Base-by-base conservation (phyloP, 2,329 filamentous ascomycete species). In the Colletotrichum eleusines region DNA sequence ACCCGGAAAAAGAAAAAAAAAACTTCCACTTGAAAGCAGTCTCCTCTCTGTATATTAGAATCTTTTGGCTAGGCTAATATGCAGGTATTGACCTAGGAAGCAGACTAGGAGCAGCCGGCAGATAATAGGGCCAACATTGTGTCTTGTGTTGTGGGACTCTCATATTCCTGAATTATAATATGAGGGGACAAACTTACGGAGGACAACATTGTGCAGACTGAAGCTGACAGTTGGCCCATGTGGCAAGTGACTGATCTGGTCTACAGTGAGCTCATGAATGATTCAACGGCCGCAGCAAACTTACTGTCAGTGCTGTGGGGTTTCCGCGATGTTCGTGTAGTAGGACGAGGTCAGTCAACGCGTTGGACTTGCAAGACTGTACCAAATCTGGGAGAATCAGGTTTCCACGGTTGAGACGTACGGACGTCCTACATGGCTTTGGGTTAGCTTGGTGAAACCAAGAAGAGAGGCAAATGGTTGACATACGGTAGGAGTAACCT, bases 241-340 rank as follows among this genome's bases (percentile, higher is more conserved):
- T 14, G 94, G 90, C 73, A 95, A 88, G 81, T 96, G 91, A n/a
- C 89, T 90, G 74, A 94, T 94, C 44, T 61, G 2, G 18, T 35
- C 31, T 44, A 38, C 35, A 26, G n/a, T 26, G 58, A 48, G 44
- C 94, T 77, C 97, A 94, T 1, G 94, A 94, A 46, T 23, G 20
- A 78, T 97, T 94, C 1, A 91, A 94, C 46, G 3, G 33, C 97
- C 84, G 2, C 23, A 31, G 14, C 38, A 16, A n/a, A 38, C 59
- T 33, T 50, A 61, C 1, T 23, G 94, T 97, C 75, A 99, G 84
- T 1, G 94, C 95, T 0, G 95, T 98, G 0, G 96, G 96, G 1
- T 92, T 95, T 76, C 95, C 95, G 78, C 96, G 89, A 81, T 98
- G 95, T 78, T 98, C 96, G 79, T 98, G 95, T 1, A 97, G 87